These are phyloP conservation scores for Melanomma pulvis-pyrius DNA, from an alignment of 495 filamentous ascomycete species.

Conservation along the genomic window DNA sequence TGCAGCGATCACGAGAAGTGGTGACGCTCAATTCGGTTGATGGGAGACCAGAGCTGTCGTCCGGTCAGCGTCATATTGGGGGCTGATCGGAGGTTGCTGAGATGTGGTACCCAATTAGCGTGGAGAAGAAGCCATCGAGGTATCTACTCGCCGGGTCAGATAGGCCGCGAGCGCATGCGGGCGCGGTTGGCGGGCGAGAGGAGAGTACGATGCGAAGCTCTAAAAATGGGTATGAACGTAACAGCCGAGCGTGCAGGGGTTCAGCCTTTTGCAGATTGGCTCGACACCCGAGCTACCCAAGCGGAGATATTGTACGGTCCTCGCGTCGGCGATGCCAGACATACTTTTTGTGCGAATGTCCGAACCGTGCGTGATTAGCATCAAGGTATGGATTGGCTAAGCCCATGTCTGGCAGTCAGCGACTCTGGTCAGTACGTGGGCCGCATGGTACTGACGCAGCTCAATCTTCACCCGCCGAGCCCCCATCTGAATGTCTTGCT, in stretches of 20 bases:
- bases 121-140: neutral
- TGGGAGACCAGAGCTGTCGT: neutral
- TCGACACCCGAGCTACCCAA: slow-evolving; percentile 5
- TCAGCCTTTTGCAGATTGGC: slow-evolving; percentile 13
- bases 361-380: neutral
- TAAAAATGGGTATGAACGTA: slow-evolving; percentile 6
- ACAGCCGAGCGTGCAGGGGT: neutral
- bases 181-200: slow-evolving; percentile 6
- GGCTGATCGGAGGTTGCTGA: slow-evolving; percentile 19
- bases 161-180: neutral
- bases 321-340: neutral
- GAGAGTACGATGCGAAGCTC: slow-evolving; percentile 2
- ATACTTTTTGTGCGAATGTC: neutral
- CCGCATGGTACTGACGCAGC: neutral
- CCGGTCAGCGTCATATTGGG: slow-evolving; percentile 13
- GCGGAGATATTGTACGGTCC: neutral
- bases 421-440: neutral
- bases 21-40: neutral
- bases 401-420: neutral
- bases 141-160: slow-evolving; percentile 8
- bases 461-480: slow-evolving; percentile 15
- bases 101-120: neutral
- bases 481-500: slow-evolving; percentile 6
- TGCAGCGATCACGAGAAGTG: slow-evolving; percentile 9
- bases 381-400: neutral